Percentiles rank a stretch among this genome's conserved stretches.
These are phyloP conservation scores for Leersia perrieri DNA, from an alignment of 176 grass and related monocot genomes.

Conservation along the genomic window DNA sequence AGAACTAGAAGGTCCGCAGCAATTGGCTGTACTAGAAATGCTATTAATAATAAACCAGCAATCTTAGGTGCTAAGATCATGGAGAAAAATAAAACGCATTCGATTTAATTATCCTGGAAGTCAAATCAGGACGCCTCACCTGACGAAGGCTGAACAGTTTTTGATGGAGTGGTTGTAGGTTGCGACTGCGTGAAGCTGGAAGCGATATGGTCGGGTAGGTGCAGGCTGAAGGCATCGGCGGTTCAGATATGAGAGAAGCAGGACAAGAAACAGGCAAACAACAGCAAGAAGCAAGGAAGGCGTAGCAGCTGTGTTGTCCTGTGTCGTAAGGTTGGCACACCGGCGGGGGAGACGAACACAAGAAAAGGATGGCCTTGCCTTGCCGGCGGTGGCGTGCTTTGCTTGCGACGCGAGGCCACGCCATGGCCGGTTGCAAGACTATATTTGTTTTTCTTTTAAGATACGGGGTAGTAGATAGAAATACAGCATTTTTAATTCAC, in stretches of 20 bases:
- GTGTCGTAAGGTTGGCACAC: not conserved
- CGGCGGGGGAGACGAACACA: not conserved
- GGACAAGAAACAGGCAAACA: not conserved
- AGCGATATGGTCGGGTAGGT: no score
- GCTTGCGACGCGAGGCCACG: constrained; percentile 9
- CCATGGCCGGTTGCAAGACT: not conserved
- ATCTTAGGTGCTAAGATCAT: not conserved
- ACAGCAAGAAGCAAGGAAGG: not conserved
- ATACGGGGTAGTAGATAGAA: no score
- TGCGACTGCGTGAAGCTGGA: no score
- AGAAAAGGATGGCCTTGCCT: not conserved
- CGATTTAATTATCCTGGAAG: not conserved
- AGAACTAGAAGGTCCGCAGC: no score
- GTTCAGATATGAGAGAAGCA: not conserved
- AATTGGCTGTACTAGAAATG: no score
- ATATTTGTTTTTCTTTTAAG: no score
- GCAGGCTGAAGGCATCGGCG: no score
- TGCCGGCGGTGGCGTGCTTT: constrained; percentile 10
- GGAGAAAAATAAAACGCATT: not conserved
- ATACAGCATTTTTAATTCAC: no score
- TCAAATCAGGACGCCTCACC: not conserved
- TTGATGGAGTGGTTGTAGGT: not conserved
- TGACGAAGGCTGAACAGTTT: no score
- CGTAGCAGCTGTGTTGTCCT: not conserved
- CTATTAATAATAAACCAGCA: not conserved